Base-by-base conservation (phyloP, 257 asterid genomes). In the Rehmannia glutinosa region DNA sequence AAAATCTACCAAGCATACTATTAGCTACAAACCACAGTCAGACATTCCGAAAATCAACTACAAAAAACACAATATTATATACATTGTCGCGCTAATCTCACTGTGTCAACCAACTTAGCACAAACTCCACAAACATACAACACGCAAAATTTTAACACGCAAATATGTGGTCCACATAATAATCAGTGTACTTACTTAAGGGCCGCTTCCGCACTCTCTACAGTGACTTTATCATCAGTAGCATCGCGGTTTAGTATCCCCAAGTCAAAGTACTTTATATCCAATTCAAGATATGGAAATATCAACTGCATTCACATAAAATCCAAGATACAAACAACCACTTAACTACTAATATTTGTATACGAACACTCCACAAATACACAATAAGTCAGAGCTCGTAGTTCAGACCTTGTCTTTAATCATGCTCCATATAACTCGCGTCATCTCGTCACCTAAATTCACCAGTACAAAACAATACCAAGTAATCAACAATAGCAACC, bases 141-240 rank as follows among this genome's bases (percentile, higher is more conserved):
- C 4, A 32, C n/a, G n/a, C 8, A 32, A 43, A n/a, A n/a, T n/a
- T n/a, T n/a, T n/a, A n/a, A n/a, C n/a, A n/a, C n/a, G n/a, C n/a
- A n/a, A 19, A 6, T 24, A 28, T 1, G 1, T 16, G 54, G n/a
- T n/a, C n/a, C n/a, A n/a, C n/a, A n/a, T n/a, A n/a, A 11, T 38
- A 20, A 38, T 12, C 32, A 8, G 15, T 13, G 17, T 9, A 83
- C 91, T 76, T 69, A 89, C 96, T 85, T 54, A 7, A 87, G 91
- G 43, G 97, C 80, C 46, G 95, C 95, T 80, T 87, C 91, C 6
- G 97, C 97, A 76, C 97, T 89, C 80, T 89, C 97, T 5, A 80
- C 76, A 1, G 97, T 89, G 28, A 89, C 91, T 56, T 69, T 73
- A 66, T 89, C 97, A 67, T 72, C 80, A 1, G 97, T 89, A 2